Evolutionary conservation across 192 early-diverging fungal genomes (phyloP), one percentile per base, ranked within the genome.

Genomic region (Geranomyces michiganensis): DNA sequence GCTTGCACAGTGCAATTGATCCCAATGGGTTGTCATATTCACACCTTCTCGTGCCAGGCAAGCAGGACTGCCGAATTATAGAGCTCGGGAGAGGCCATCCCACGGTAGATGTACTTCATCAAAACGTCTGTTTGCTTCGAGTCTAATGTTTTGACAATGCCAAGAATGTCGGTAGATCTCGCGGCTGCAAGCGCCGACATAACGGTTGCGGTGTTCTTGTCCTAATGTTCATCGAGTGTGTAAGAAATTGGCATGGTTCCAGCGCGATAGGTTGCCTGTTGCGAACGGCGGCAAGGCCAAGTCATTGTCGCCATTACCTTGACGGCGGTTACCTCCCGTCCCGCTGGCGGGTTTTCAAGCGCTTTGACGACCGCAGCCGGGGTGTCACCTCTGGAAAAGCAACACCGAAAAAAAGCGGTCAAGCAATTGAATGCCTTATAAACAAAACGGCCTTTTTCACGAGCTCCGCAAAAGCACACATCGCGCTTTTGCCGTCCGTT

Each of bases 31-130:
- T 62, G 15, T 43, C 5, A 41, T 41, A n/a, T 41, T 10, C 56
- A 7, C 75, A 96, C 91, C 82, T 96, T 94, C 68, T 98, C 95
- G 70, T 98, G 96, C 95, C 95, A 98, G 67, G 84, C 82, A 66
- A 98, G 80, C 66, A 98, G 72, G 56, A 93, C 83, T 15, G 88
- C 88, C 56, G 93, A 91, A 69, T 94, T 95, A 68, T 85, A 94
- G 56, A 79, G 73, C 21, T 94, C 92, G 1, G 96, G 96, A 22
- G 80, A 80, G 8, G 89, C 90, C 89, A 98, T 85, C 19, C 93
- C 95, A 27, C 91, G 85, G 81, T 97, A 97, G 30, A 98, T 82
- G 79, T 95, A 98, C 79, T 94, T 96, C 78, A 95, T 87, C 76
- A 98, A 74, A 9, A 88, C 80, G 76, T 96, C 95, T 59, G 91